phyloP scores from a whole-genome alignment of 2,329 filamentous ascomycete genomes.

The Xylaria sp. region DNA sequence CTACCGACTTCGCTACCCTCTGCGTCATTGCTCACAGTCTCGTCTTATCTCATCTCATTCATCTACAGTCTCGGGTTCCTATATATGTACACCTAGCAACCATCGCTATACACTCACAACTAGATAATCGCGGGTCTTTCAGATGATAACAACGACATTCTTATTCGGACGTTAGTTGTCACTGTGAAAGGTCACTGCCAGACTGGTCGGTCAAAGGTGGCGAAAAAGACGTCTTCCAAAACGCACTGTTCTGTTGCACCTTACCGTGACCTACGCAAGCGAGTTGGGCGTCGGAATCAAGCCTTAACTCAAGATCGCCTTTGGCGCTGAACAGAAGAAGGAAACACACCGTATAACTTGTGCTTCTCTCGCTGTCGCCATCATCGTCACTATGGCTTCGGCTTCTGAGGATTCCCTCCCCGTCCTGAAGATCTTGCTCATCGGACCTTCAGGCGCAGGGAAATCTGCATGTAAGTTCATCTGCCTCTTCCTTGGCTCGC shows the following conservation, averaged over 20 bases:
- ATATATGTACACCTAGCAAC: not conserved
- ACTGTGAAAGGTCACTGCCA: not conserved
- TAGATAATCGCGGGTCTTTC: too few species aligned
- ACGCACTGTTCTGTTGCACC: not conserved
- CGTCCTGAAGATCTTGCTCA: slow-evolving; percentile 59
- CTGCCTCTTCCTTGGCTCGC: not conserved
- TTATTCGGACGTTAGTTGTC: not conserved
- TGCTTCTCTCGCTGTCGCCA: not conserved
- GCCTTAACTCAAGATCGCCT: not conserved
- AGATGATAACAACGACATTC: not conserved
- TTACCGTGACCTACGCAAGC: not conserved
- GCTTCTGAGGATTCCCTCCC: slow-evolving; percentile 53
- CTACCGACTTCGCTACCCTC: not conserved
- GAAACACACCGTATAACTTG: not conserved
- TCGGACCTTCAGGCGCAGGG: slow-evolving; percentile 61
- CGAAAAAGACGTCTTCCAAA: not conserved
- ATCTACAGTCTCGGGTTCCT: not conserved
- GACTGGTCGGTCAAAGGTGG: not conserved
- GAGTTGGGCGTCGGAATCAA: not conserved
- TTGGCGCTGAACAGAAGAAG: not conserved
- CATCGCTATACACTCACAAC: not conserved
- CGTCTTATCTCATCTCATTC: not conserved
- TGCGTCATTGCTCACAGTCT: slow-evolving; percentile 4
- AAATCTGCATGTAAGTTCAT: slow-evolving; percentile 58
- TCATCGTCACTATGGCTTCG: slow-evolving; percentile 38